Evolutionary conservation across 495 filamentous ascomycete species (phyloP).

Genomic region (Hypoxylon lienhwacheense): DNA sequence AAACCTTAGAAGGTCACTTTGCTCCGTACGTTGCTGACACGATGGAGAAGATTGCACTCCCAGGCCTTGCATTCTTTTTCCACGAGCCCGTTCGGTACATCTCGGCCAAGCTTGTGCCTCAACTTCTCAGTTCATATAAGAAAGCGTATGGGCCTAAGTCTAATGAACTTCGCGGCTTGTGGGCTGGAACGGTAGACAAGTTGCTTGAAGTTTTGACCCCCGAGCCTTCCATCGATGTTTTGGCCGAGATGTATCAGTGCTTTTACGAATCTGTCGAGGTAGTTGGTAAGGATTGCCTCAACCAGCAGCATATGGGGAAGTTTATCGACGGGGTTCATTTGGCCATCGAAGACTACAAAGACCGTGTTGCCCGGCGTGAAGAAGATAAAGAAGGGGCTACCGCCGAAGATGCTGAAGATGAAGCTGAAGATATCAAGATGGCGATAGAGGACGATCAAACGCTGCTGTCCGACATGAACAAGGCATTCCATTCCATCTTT

Average conservation of each 20-base stretch:
- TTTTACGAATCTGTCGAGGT: constrained; percentile 99
- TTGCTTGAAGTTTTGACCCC: constrained; percentile 91
- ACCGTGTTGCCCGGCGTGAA: constrained; percentile 73
- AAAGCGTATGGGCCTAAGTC: constrained; percentile 79
- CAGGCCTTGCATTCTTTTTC: constrained; percentile 97
- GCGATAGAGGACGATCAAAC: constrained; percentile 98
- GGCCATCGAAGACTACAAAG: constrained; percentile 88
- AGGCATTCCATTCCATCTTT: constrained; percentile 98
- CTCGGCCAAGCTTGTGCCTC: constrained; percentile 91
- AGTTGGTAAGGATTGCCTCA: constrained; percentile 80
- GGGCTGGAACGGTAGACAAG: constrained; percentile 84
- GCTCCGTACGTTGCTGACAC: constrained; percentile 89
- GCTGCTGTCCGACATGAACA: constrained; percentile 98
- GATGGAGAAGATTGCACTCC: constrained; percentile 94
- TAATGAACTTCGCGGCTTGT: constrained; percentile 72
- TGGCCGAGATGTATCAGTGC: constrained; percentile 99
- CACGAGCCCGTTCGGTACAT: constrained; percentile 96
- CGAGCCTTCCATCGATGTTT: constrained; percentile 92
- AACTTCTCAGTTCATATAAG: constrained; percentile 92
- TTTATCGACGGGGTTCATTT: constrained; percentile 85
- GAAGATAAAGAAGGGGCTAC: constrained; percentile 72
- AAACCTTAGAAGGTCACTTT: constrained; percentile 87
- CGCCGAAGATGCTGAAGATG: constrained; percentile 82
- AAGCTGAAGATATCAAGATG: constrained; percentile 76
- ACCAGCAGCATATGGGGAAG: constrained; percentile 70